phyloP scores from a whole-genome alignment of 1,139 yeast species.

The Saccharomyces hybrid region DNA sequence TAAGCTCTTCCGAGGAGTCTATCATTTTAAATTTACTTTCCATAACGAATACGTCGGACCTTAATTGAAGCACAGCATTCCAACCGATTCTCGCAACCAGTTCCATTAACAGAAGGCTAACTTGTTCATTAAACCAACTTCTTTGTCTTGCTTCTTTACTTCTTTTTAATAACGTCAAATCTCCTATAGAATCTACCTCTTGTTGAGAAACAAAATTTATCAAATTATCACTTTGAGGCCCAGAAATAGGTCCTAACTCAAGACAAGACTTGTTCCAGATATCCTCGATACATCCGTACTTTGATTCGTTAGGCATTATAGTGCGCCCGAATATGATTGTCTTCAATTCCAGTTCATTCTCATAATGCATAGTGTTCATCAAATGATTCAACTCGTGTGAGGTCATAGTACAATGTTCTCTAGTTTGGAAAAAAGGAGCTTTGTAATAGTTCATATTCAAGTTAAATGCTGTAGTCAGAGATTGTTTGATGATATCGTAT shows the following conservation, averaged over 20 bases:
- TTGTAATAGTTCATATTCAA: neutral
- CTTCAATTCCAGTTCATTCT: constrained; percentile 4
- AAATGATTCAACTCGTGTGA: constrained; percentile 16
- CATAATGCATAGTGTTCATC: constrained; percentile 35
- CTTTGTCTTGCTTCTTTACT: constrained; percentile 70
- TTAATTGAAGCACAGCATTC: constrained; percentile 66
- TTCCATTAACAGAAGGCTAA: constrained; percentile 53
- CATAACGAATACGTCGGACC: constrained; percentile 88
- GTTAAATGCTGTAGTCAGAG: neutral
- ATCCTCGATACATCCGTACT: constrained; percentile 50
- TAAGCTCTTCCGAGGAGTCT: constrained; percentile 41
- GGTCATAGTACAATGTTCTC: neutral
- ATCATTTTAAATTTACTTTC: constrained; percentile 41
- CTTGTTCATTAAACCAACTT: constrained; percentile 58
- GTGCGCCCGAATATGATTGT: constrained; percentile 43
- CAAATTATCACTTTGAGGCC: constrained; percentile 43
- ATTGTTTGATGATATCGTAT: constrained; percentile 13
- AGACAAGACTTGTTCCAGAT: constrained; percentile 41
- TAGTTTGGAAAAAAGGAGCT: neutral
- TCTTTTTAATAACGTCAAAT: constrained; percentile 57
- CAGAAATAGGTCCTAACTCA: constrained; percentile 41
- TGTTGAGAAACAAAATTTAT: constrained; percentile 33
- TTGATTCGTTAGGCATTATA: constrained; percentile 60
- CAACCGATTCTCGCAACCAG: constrained; percentile 71
- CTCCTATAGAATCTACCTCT: constrained; percentile 43